Conservation (phyloP, 2,329 filamentous ascomycete species). For the Paraconiothyrium brasiliense region DNA sequence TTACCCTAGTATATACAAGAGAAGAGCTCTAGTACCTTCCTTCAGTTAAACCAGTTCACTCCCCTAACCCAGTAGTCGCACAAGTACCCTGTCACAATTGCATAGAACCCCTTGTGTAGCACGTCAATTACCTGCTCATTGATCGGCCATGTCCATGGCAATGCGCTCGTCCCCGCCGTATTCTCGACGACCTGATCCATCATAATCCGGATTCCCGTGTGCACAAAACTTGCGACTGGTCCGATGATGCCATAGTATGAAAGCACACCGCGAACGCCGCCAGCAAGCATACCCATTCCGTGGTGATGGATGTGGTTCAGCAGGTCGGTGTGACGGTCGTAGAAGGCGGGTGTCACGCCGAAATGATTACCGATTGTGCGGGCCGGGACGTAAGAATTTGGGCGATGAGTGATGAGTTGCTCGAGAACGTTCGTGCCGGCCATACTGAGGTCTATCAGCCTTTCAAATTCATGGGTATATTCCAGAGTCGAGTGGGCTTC, state of each 20-base stretch:
- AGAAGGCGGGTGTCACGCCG: slow-evolving; percentile 26
- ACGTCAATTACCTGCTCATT: slow-evolving; percentile 46
- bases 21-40: too few relatives aligned
- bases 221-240: slow-evolving; percentile 40
- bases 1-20: neutral
- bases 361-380: slow-evolving; percentile 41
- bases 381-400: slow-evolving; percentile 43
- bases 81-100: slow-evolving; percentile 38
- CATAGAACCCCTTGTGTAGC: slow-evolving; percentile 41
- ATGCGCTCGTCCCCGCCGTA: slow-evolving; percentile 36
- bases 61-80: slow-evolving; percentile 31
- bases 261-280: slow-evolving; percentile 37
- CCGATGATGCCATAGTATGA: slow-evolving; percentile 45
- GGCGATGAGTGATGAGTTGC: slow-evolving; percentile 39
- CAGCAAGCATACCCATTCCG: slow-evolving; percentile 42
- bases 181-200: slow-evolving; percentile 45
- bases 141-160: slow-evolving; percentile 47
- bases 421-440: slow-evolving; percentile 38
- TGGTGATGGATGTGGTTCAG: slow-evolving; percentile 41
- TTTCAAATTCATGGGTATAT: too few relatives aligned
- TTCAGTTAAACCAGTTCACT: slow-evolving; percentile 30
- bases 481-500: too few relatives aligned
- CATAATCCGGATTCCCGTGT: slow-evolving; percentile 38
- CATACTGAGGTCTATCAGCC: slow-evolving; percentile 23
- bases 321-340: slow-evolving; percentile 27